A percentile compares a stretch with the other conserved stretches of the same genome.
These are phyloP conservation scores for Populus tremula DNA, from an alignment of 345 rosid genomes.

Conservation along the genomic window DNA sequence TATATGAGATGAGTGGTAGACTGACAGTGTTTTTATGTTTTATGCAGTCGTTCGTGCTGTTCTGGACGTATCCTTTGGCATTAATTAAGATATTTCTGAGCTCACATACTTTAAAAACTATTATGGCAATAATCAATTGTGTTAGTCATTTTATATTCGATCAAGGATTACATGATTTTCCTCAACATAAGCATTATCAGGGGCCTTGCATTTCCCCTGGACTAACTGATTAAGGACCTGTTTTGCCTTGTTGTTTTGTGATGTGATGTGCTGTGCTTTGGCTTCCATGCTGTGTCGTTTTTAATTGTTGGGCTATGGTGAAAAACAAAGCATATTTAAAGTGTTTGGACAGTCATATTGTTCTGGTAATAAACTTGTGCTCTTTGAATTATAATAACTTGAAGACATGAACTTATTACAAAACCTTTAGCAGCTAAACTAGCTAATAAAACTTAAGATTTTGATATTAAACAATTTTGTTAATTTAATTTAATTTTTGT, in stretches of 20 bases:
- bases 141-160: slow-evolving; percentile 1
- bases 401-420: not conserved
- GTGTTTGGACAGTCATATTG: not conserved
- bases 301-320: not conserved
- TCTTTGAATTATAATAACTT: not conserved
- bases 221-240: not conserved
- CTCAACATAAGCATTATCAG: not conserved
- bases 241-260: not conserved
- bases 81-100: slow-evolving; percentile 6
- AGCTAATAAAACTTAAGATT: not conserved
- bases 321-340: not conserved
- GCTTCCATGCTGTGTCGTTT: not conserved
- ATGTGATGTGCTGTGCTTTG: not conserved
- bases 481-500: too few relatives aligned
- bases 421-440: not conserved
- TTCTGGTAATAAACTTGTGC: not conserved
- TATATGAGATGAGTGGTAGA: not conserved
- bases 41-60: slow-evolving; percentile 96
- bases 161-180: not conserved
- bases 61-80: slow-evolving; percentile 96
- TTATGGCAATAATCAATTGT: too few relatives aligned
- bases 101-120: slow-evolving; percentile 2
- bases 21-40: slow-evolving; percentile 19
- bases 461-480: too few relatives aligned
- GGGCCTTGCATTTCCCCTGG: not conserved